Evolutionary conservation across 495 filamentous ascomycete species (phyloP).

Genomic region (Tuber magnatum): DNA sequence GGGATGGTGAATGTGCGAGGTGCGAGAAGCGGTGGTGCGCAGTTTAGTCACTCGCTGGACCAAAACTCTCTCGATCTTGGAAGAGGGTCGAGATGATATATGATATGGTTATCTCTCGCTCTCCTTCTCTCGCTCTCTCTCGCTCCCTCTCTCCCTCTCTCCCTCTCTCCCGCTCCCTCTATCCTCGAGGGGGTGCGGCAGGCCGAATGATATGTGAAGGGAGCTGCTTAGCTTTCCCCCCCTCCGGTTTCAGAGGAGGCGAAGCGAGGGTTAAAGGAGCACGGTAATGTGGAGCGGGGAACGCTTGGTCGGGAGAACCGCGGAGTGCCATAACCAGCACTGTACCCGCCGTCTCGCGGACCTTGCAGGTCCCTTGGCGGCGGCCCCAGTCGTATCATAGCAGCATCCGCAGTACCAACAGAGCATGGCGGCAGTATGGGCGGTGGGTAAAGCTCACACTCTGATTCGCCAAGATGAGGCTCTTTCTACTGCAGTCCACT

Average conservation of each 20-base stretch:
- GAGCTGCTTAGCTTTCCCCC: not conserved
- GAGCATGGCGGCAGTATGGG: not conserved
- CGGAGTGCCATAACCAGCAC: constrained; percentile 26
- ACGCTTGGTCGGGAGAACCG: not conserved
- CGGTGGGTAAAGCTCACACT: not conserved
- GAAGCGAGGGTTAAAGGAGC: constrained; percentile 28
- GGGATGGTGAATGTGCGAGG: not conserved
- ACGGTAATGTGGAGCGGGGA: constrained; percentile 4
- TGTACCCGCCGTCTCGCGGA: not conserved
- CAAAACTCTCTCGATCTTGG: constrained; percentile 7
- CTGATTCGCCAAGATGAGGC: constrained; percentile 22
- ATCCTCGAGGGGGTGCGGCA: not conserved
- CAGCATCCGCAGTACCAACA: not conserved
- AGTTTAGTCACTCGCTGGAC: constrained; percentile 14
- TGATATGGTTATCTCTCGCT: constrained; percentile 22
- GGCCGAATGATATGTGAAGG: not conserved
- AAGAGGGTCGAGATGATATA: constrained; percentile 32
- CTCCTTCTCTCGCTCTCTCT: not conserved
- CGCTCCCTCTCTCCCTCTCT: too few species aligned
- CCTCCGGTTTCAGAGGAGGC: constrained; percentile 18
- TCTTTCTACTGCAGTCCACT: constrained; percentile 20
- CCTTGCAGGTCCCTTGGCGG: constrained; percentile 8
- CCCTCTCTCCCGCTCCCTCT: not conserved
- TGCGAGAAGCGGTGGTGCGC: constrained; percentile 1
- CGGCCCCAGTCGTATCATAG: constrained; percentile 4